Evolutionary conservation across 495 filamentous ascomycete genomes (phyloP), one percentile per base, ranked within the genome.

Genomic region (Neurospora sp.): DNA sequence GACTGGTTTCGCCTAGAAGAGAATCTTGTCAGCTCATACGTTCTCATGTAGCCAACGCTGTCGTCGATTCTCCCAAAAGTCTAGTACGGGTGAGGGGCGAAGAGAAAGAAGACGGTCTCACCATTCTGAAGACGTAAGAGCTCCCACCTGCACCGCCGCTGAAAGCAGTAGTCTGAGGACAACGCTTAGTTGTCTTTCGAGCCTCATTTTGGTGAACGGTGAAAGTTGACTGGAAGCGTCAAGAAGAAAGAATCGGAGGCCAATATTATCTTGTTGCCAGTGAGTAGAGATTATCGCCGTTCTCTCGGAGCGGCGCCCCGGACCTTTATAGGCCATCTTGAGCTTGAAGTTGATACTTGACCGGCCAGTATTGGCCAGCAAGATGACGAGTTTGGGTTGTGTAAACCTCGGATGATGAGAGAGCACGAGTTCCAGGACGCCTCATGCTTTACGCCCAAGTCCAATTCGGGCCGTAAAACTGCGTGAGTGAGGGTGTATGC

Each of bases 1-100:
- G 88, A 89, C 73, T 87, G 88, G 45, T 84, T 84, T 38, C 89
- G 84, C 90, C 88, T 90, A 65, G 4, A 35, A 18, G 53, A 37
- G 14, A 35, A 8, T 35, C 27, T 16, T 16, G 27, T 65, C 14
- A 65, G 53, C 8, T 27, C 27, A 18, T 37, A 35, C 27, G 27
- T 35, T 65, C 31, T 16, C 2, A 35, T 65, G 53, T 65, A 35
- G 53, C 14, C 31, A 16, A 8, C 7, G 7, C 27, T 14, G 6
- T 65, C 35, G 14, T 18, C 53, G 5, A 65, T 8, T 3, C 22
- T 8, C 20, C 53, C 6, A 9, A 16, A 61, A 6, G 53, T 16
- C 12, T 27, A 61, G 10, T 61, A 59, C 22, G 53, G 22, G 53
- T 7, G 20, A 61, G 53, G 53, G 2, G 12, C 31, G 53, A 16